These are phyloP conservation scores for Penicillium malachiteum DNA, from an alignment of 495 filamentous ascomycete genomes.

Conservation along the genomic window DNA sequence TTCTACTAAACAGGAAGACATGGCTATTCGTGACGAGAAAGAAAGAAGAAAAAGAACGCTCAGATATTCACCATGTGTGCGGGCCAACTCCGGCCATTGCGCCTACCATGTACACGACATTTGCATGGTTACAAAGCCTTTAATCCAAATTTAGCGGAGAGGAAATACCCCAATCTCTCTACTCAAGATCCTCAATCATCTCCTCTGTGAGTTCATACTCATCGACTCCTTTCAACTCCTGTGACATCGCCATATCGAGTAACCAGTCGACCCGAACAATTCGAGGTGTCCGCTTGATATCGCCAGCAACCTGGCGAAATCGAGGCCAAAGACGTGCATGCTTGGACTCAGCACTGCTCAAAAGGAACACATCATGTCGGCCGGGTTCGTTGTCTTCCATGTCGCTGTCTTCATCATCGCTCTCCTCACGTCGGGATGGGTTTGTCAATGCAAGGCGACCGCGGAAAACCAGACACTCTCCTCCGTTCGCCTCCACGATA, in stretches of 20 bases:
- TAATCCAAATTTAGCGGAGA: not conserved
- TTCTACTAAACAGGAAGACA: slow-evolving; percentile 66
- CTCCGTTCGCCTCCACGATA: slow-evolving; percentile 87
- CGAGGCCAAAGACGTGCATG: slow-evolving; percentile 76
- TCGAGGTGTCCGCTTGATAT: slow-evolving; percentile 66
- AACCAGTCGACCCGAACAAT: slow-evolving; percentile 88
- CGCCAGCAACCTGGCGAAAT: slow-evolving; percentile 74
- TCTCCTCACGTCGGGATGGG: slow-evolving; percentile 42
- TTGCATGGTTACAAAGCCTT: not conserved
- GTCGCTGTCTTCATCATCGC: slow-evolving; percentile 44
- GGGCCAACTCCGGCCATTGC: slow-evolving; percentile 7
- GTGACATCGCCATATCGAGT: slow-evolving; percentile 82
- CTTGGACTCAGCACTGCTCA: slow-evolving; percentile 60
- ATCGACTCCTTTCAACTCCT: slow-evolving; percentile 64
- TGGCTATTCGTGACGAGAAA: slow-evolving; percentile 23
- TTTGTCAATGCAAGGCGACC: slow-evolving; percentile 62
- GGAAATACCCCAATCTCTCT: not conserved
- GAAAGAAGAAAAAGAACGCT: slow-evolving; percentile 17
- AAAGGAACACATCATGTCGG: slow-evolving; percentile 72
- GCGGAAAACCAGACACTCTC: slow-evolving; percentile 74
- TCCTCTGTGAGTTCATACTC: slow-evolving; percentile 55
- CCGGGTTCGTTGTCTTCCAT: slow-evolving; percentile 55
- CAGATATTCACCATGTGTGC: slow-evolving; percentile 6
- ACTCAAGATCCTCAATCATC: slow-evolving; percentile 31
- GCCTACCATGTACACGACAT: slow-evolving; percentile 18